Conservation (phyloP, 1,284 basidiomycete genomes). For the Tremellales sp. region DNA sequence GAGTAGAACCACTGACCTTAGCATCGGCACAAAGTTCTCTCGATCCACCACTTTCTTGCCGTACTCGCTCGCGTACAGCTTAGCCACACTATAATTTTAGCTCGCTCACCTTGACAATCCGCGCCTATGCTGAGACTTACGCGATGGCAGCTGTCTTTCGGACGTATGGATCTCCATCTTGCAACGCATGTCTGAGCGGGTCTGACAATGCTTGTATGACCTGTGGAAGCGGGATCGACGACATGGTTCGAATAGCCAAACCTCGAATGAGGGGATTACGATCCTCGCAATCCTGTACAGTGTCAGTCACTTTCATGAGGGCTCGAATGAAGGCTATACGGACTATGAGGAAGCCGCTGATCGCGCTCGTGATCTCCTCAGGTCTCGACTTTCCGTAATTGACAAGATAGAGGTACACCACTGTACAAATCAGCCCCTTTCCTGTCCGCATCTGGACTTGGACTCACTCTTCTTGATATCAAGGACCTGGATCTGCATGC, state of each 20-base stretch:
- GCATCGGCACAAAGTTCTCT: constrained; percentile 83
- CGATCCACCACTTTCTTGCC: constrained; percentile 73
- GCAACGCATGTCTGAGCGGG: constrained; percentile 84
- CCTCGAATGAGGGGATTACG: constrained; percentile 94
- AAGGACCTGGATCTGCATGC: constrained; percentile 70
- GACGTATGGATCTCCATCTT: constrained; percentile 94
- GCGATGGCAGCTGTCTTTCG: constrained; percentile 92
- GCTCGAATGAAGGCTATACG: too few species aligned
- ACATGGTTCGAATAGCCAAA: constrained; percentile 96
- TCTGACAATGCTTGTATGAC: constrained; percentile 96
- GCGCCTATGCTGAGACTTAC: constrained; percentile 18
- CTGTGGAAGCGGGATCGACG: constrained; percentile 89
- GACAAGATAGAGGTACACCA: constrained; percentile 97
- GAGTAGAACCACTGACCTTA: constrained; percentile 58
- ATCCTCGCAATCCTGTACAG: constrained; percentile 78
- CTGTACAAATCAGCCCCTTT: constrained; percentile 49
- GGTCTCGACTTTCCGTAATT: constrained; percentile 97
- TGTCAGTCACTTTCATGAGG: neutral
- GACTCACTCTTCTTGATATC: constrained; percentile 97
- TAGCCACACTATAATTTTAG: constrained; percentile 64
- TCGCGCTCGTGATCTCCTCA: constrained; percentile 89
- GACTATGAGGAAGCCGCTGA: constrained; percentile 87
- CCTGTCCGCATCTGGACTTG: neutral
- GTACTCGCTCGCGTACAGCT: constrained; percentile 92
- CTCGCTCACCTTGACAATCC: neutral